Percentiles rank a stretch among this genome's conserved stretches.
Conservation (phyloP, 306 rosid genomes). For the Medicago lupulina region DNA sequence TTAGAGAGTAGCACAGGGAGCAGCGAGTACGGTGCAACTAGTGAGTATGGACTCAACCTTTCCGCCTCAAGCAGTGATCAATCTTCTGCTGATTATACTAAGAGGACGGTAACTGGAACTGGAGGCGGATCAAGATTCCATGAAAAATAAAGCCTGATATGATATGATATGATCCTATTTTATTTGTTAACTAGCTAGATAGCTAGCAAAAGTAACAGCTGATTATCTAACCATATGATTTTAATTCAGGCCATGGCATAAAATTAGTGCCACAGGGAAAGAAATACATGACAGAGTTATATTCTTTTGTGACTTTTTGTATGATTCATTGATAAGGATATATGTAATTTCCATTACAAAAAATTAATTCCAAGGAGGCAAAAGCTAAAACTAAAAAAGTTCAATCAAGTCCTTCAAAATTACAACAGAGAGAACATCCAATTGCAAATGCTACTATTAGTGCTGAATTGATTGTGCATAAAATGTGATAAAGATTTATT, state of each 20-base stretch:
- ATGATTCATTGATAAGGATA: neutral
- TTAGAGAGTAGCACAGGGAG: conserved; percentile 47
- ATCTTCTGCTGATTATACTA: conserved; percentile 42
- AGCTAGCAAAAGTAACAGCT: neutral
- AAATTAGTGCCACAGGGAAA: neutral
- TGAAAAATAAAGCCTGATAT: neutral
- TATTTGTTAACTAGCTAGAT: neutral
- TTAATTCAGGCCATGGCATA: neutral
- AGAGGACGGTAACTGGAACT: conserved; percentile 2
- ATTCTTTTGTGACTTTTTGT: neutral
- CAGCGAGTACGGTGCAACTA: conserved; percentile 69
- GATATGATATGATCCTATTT: neutral
- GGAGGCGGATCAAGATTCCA: conserved; percentile 16
- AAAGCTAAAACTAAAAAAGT: neutral
- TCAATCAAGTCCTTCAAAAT: neutral
- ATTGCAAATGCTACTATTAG: neutral
- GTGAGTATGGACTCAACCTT: conserved; percentile 73
- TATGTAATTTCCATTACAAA: neutral
- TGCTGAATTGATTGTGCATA: neutral
- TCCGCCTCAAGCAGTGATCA: conserved; percentile 59
- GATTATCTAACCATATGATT: neutral
- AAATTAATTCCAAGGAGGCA: neutral
- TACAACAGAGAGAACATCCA: neutral
- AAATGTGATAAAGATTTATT: too few species aligned
- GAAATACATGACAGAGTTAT: neutral